Percentiles rank a stretch among this genome's conserved stretches.
Conservation (phyloP, 352 stramenopile species). For the Globisporangium nagaii region DNA sequence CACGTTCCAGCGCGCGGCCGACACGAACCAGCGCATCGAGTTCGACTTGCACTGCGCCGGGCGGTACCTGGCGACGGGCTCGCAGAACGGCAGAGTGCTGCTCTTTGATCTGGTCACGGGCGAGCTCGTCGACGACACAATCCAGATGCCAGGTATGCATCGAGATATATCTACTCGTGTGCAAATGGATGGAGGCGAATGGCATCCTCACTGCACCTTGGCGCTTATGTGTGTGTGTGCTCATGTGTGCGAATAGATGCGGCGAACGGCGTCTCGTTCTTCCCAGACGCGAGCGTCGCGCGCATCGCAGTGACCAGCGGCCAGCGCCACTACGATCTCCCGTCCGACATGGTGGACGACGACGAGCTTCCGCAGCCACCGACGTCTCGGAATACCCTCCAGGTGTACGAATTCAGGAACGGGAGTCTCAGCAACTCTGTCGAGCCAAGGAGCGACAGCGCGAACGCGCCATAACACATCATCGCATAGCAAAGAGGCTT, state of each 20-base stretch:
- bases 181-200: too few species aligned
- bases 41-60: conserved; percentile 72
- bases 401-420: conserved; percentile 36
- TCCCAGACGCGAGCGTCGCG: conserved; percentile 38
- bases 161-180: too few species aligned
- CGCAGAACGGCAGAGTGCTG: conserved; percentile 39
- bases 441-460: neutral
- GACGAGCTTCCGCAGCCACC: conserved; percentile 15
- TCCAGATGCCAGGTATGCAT: conserved; percentile 31
- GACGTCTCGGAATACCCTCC: conserved; percentile 23
- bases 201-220: too few species aligned
- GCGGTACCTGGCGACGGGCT: conserved; percentile 57
- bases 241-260: too few species aligned
- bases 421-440: neutral
- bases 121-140: conserved; percentile 36
- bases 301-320: conserved; percentile 54
- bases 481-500: too few species aligned
- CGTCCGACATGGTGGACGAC: conserved; percentile 46
- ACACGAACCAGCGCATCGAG: conserved; percentile 73
- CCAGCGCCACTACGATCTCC: conserved; percentile 62
- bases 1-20: conserved; percentile 45
- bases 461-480: too few species aligned
- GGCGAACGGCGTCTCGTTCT: conserved; percentile 75
- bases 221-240: too few species aligned
- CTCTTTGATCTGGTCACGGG: conserved; percentile 56